Percentiles rank a stretch among this genome's conserved stretches.
These are phyloP conservation scores for Torulaspora pretoriensis DNA, from an alignment of 1,139 yeast species.

Conservation along the genomic window DNA sequence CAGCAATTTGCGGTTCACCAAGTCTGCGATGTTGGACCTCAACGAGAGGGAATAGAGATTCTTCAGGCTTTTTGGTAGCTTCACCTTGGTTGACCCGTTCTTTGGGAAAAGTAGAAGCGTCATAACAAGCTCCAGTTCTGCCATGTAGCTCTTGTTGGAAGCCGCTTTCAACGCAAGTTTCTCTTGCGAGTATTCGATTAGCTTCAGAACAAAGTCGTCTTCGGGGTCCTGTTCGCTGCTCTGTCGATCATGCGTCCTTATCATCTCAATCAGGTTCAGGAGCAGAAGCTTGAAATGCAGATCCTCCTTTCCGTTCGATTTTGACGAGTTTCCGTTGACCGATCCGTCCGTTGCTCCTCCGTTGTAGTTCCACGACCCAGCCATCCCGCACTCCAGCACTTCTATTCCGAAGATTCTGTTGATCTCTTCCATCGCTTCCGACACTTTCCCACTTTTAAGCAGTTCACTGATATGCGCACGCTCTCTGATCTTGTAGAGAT, in stretches of 20 bases:
- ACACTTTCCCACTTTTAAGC: slow-evolving; percentile 30
- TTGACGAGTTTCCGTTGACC: slow-evolving; percentile 1
- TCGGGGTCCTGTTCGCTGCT: slow-evolving; percentile 32
- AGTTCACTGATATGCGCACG: slow-evolving; percentile 27
- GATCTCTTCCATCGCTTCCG: slow-evolving; percentile 30
- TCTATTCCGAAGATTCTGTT: slow-evolving; percentile 28
- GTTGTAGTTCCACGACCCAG: slow-evolving; percentile 3
- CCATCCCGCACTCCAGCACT: slow-evolving; percentile 21
- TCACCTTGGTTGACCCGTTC: slow-evolving; percentile 37
- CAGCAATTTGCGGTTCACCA: slow-evolving; percentile 47
- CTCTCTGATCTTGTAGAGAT: slow-evolving; percentile 29
- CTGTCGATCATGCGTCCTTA: slow-evolving; percentile 45
- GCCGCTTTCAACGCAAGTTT: slow-evolving; percentile 57
- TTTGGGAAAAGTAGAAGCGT: slow-evolving; percentile 54
- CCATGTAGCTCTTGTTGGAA: slow-evolving; percentile 47
- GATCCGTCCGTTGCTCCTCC: slow-evolving; percentile 6
- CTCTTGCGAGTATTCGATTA: slow-evolving; percentile 58
- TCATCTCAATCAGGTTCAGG: slow-evolving; percentile 61
- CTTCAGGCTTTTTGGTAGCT: slow-evolving; percentile 51
- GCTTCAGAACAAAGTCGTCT: slow-evolving; percentile 48
- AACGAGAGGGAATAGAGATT: slow-evolving; percentile 50
- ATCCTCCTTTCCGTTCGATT: slow-evolving; percentile 23
- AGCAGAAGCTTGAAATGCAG: slow-evolving; percentile 62
- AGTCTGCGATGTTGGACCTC: slow-evolving; percentile 53
- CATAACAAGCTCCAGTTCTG: slow-evolving; percentile 68